phyloP scores from a whole-genome alignment of 805 yeast species.

The Yarrowia sp. region DNA sequence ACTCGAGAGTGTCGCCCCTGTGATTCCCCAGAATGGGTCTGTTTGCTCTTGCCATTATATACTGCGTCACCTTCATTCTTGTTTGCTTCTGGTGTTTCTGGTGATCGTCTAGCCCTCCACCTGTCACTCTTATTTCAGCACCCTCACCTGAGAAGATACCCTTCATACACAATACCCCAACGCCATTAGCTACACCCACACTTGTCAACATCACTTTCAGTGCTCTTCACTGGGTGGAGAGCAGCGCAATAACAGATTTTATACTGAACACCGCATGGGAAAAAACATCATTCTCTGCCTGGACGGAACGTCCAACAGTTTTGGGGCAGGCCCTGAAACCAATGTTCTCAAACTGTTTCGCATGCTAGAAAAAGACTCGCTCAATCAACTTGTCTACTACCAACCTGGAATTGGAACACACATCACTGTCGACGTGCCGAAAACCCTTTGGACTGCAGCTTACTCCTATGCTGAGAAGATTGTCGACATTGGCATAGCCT shows the following conservation, averaged over 20 bases:
- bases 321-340: slow-evolving; percentile 40
- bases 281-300: slow-evolving; percentile 40
- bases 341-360: slow-evolving; percentile 40
- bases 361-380: slow-evolving; percentile 40
- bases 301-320: slow-evolving; percentile 39
- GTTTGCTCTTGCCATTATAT: neutral
- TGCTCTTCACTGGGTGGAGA: slow-evolving; percentile 16
- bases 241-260: neutral
- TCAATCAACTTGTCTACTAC: slow-evolving; percentile 37
- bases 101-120: neutral
- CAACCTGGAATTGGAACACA: slow-evolving; percentile 34
- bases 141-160: neutral
- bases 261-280: too few species aligned
- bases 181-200: neutral
- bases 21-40: neutral
- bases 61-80: slow-evolving; percentile 7
- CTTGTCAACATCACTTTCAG: slow-evolving; percentile 1
- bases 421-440: slow-evolving; percentile 28
- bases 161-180: neutral
- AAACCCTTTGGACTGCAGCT: slow-evolving; percentile 9
- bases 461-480: slow-evolving; percentile 26
- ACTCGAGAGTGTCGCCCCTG: neutral
- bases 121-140: neutral
- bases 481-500: slow-evolving; percentile 60
- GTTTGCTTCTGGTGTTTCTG: slow-evolving; percentile 16